phyloP scores from a whole-genome alignment of 176 grass and related monocot species.

The Oryza coarctata region DNA sequence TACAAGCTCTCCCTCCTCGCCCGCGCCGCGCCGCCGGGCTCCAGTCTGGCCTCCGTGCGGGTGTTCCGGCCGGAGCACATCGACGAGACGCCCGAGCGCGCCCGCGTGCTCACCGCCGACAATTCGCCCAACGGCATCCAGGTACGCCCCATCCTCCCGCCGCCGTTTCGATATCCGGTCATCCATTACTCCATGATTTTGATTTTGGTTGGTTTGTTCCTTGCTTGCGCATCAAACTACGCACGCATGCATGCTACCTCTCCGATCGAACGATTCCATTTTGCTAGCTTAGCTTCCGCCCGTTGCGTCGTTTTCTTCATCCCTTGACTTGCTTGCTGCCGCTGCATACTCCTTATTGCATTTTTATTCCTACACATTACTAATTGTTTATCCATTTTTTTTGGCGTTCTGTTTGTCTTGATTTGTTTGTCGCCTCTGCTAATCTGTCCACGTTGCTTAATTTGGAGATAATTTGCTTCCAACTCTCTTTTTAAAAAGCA shows the following conservation, averaged over 20 bases:
- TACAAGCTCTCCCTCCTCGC: constrained; percentile 71
- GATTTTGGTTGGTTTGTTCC: background rate
- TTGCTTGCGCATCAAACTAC: background rate
- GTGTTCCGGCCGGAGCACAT: constrained; percentile 49
- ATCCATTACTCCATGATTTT: background rate
- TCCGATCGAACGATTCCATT: background rate
- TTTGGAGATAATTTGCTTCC: background rate
- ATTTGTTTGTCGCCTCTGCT: background rate
- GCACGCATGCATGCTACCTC: background rate
- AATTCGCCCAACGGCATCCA: constrained; percentile 93
- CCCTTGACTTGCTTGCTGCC: background rate
- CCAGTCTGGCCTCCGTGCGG: constrained; percentile 45
- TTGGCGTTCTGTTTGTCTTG: background rate
- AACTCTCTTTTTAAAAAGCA: background rate
- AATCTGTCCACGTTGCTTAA: background rate
- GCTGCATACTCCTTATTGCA: background rate
- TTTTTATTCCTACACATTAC: background rate
- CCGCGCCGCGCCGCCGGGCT: background rate
- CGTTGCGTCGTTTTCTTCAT: background rate
- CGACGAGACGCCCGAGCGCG: constrained; percentile 38
- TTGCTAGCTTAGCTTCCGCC: no score
- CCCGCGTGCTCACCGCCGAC: constrained; percentile 48
- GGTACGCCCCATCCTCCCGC: constrained; percentile 25
- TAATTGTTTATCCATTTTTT: background rate
- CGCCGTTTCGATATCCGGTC: background rate